Base-by-base conservation (phyloP, 257 asterid genomes). In the Penstemon barbatus region DNA sequence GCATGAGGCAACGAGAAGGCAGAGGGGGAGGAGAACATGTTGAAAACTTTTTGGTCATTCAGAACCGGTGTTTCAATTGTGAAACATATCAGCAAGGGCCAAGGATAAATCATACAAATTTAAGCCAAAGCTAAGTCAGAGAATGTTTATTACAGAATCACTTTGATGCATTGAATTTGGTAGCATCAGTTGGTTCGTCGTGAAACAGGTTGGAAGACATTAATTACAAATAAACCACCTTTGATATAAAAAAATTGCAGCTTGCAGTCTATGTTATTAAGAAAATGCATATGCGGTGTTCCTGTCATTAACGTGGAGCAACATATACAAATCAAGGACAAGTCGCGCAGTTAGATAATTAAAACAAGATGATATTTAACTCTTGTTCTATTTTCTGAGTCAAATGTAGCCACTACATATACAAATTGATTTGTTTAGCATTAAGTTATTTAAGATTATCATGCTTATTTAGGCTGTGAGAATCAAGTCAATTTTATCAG, bases 261-360 rank as follows among this genome's bases (percentile, higher is more conserved):
- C 2, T 44, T 57, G 57, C 57, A 25, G 61, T 54, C 75, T 53
- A n/a, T 48, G 38, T 50, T 45, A 66, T 42, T 3, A 69, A 56
- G 54, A n/a, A 33, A 65, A 53, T 69, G 46, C 39, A 58, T 25
- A 72, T 51, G 48, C 63, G 55, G 43, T 61, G 42, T 9, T 52
- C 61, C 60, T 11, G 55, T 39, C 48, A 61, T 43, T n/a, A 42
- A 18, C 12, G 57, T 15, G 45, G 10, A 63, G 66, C 46, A 74
- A 40, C 55, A 40, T 51, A 44, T 25, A 18, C 57, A 43, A 56
- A 66, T 38, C 66, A 73, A 56, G 57, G 76, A 45, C 55, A 58
- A 56, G 19, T 18, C 55, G 51, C 75, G 18, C 44, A 11, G 43
- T 39, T 49, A 46, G 63, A 19, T 61, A 37, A 64, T 12, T 50